Base-by-base conservation (phyloP, 1,139 yeast species). In the Candida frijolesensis region DNA sequence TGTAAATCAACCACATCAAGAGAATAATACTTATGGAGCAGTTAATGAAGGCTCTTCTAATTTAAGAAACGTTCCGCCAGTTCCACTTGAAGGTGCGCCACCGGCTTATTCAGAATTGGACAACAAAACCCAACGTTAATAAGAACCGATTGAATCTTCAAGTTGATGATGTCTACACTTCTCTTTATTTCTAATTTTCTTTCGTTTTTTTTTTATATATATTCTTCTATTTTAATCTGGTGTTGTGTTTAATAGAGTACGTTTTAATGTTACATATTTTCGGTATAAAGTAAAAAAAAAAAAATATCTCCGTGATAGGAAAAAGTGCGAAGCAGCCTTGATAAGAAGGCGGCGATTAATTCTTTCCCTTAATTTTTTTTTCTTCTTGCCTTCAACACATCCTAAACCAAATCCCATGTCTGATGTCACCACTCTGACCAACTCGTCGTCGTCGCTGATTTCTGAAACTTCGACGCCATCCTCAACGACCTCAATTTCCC, bases 21-120 rank as follows among this genome's bases (percentile, higher is more conserved):
- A 54, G 6, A 47, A 30, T 3, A 45, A 50, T n/a, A 42, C 58
- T n/a, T 69, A 71, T 46, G 72, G 74, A 16, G 61, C 74, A 14
- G 61, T 64, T 2, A 55, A 45, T 44, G 69, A 65, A 52, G 65
- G 64, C 18, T 43, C 54, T 12, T 38, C 43, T 15, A 42, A 30
- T 34, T 33, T 51, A 12, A 48, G 47, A 3, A 41, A 41, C 6
- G 44, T 14, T 16, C 29, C 40, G 9, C 33, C 42, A 38, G 42
- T 37, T 15, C 42, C 46, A 34, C 27, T 37, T 35, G 46, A 44
- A 29, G 27, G 33, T 22, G 49, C 53, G 15, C 78, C 78, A 12
- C 78, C 79, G 1, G 72, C 76, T 12, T 74, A 74, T 55, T 51
- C 74, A 3, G 78, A 70, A 51, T 38, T 69, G 12, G 71, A 67